A percentile compares a stretch with the other conserved stretches of the same genome.
Conservation (phyloP, 108 stramenopile species). For the Cyclotella sp. region DNA sequence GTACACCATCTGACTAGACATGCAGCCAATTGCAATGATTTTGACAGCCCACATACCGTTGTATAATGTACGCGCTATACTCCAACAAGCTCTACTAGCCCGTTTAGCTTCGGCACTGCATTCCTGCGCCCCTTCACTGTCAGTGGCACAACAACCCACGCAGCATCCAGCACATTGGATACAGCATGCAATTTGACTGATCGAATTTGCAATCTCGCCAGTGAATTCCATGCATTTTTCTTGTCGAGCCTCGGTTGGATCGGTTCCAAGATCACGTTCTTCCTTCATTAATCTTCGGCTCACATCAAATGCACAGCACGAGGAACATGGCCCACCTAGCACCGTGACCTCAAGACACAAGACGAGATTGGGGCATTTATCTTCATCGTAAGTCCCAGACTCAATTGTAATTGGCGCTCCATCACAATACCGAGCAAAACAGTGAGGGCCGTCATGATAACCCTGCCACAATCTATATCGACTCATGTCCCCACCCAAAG, state of each 20-base stretch:
- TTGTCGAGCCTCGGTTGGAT: conserved; percentile 65
- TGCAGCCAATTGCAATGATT: conserved; percentile 63
- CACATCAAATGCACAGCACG: conserved; percentile 73
- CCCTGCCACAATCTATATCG: conserved; percentile 76
- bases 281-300: conserved; percentile 60
- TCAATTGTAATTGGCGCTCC: conserved; percentile 64
- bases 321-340: conserved; percentile 56
- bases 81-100: conserved; percentile 56
- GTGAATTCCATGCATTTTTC: conserved; percentile 62
- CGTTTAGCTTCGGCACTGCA: conserved; percentile 59
- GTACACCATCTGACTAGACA: conserved; percentile 58
- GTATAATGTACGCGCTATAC: conserved; percentile 60
- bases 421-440: conserved; percentile 57
- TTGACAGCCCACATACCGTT: conserved; percentile 61
- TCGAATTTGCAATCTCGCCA: conserved; percentile 27
- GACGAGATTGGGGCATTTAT: conserved; percentile 56
- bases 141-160: conserved; percentile 61
- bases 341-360: conserved; percentile 59
- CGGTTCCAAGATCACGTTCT: conserved; percentile 55
- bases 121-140: conserved; percentile 63
- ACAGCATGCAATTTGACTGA: conserved; percentile 41
- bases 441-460: conserved; percentile 68
- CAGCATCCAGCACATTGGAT: conserved; percentile 40
- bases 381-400: conserved; percentile 68
- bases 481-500: conserved; percentile 66